phyloP scores from a whole-genome alignment of 2,329 filamentous ascomycete species.

The Pyrenophora teres region DNA sequence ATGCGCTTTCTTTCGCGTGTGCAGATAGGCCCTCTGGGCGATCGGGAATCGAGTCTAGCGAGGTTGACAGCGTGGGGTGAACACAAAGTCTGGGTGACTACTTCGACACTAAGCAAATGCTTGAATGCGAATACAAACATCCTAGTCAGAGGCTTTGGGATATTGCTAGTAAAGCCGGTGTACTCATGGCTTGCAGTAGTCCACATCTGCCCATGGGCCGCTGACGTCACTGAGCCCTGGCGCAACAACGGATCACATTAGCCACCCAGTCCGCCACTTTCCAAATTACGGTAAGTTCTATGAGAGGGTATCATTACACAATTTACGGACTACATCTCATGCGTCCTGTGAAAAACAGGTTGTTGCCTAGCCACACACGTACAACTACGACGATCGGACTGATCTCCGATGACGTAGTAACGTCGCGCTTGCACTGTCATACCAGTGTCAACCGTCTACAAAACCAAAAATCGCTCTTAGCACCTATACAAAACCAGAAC shows the following conservation, averaged over 20 bases:
- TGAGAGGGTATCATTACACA: conserved; percentile 4
- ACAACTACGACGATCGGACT: background rate
- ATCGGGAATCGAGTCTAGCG: no score
- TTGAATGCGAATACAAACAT: background rate
- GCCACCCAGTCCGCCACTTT: background rate
- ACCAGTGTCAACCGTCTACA: background rate
- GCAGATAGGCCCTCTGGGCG: no score
- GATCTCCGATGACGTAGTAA: conserved; percentile 12
- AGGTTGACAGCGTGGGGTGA: background rate
- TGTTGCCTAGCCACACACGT: conserved; percentile 7
- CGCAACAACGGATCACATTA: background rate
- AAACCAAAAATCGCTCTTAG: conserved; percentile 1
- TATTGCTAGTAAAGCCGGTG: background rate
- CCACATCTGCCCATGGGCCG: background rate
- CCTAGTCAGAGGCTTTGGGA: background rate
- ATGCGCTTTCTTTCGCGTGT: no score
- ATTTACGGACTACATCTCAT: background rate
- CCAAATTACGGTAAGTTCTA: background rate
- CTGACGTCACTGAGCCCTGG: conserved; percentile 9
- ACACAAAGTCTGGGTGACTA: background rate
- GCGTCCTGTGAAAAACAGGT: conserved; percentile 7
- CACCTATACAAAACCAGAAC: background rate
- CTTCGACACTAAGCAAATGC: background rate
- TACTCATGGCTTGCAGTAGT: background rate
- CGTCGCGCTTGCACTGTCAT: conserved; percentile 3